phyloP scores from a whole-genome alignment of 2,329 filamentous ascomycete genomes.

The Trichothecium sympodiale region DNA sequence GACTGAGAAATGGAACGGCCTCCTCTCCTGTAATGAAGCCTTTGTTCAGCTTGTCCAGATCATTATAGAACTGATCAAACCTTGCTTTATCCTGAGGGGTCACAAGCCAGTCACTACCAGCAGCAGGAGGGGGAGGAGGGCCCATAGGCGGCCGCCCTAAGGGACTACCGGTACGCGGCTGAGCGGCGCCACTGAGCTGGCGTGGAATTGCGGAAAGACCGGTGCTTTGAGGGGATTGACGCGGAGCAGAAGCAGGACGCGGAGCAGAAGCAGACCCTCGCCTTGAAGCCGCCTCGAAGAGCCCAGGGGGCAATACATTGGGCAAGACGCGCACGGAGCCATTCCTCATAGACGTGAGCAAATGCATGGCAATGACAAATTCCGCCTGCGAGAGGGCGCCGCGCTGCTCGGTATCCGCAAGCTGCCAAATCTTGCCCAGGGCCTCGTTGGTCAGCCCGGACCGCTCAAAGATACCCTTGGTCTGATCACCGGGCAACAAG shows the following conservation, averaged over 20 bases:
- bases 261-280: conserved; percentile 33
- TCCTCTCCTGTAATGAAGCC: conserved; percentile 90
- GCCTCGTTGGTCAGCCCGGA: conserved; percentile 82
- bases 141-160: conserved; percentile 39
- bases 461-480: conserved; percentile 91
- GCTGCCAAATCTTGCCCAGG: conserved; percentile 89
- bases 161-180: conserved; percentile 52
- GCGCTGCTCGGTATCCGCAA: conserved; percentile 87
- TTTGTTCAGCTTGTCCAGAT: conserved; percentile 67
- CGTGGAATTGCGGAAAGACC: conserved; percentile 62
- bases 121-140: conserved; percentile 27
- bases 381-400: conserved; percentile 79
- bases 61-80: conserved; percentile 78
- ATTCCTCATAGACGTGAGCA: conserved; percentile 83
- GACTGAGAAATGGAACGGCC: conserved; percentile 86
- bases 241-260: too few species aligned
- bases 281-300: conserved; percentile 84
- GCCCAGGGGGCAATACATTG: conserved; percentile 64
- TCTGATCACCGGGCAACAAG: conserved; percentile 71
- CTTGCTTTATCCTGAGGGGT: conserved; percentile 72
- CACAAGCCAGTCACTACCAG: conserved; percentile 62
- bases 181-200: conserved; percentile 64
- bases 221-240: conserved; percentile 40
- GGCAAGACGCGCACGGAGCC: conserved; percentile 72
- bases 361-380: conserved; percentile 97